Conservation (phyloP, 2,329 filamentous ascomycete species). For the Elsinoe perseae region DNA sequence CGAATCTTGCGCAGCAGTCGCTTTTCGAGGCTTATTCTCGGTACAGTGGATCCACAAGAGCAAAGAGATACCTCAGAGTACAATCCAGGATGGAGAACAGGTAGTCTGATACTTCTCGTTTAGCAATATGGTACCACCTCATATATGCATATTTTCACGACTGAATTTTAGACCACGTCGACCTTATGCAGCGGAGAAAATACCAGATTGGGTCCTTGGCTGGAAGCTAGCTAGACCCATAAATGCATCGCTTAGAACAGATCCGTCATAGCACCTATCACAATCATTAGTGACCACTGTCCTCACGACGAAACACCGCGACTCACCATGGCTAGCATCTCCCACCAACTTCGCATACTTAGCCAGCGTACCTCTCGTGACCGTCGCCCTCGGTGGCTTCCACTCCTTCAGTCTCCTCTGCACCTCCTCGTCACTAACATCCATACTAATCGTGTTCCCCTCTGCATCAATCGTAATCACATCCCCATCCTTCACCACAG, state of each 20-base stretch:
- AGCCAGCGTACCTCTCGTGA: slow-evolving; percentile 75
- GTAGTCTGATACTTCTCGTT: too few species aligned
- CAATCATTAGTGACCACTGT: background rate
- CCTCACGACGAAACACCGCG: too few species aligned
- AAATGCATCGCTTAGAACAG: slow-evolving; percentile 44
- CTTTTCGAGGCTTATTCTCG: too few species aligned
- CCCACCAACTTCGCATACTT: slow-evolving; percentile 86
- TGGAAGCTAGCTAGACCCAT: too few species aligned
- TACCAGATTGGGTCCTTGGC: too few species aligned
- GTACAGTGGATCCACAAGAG: background rate
- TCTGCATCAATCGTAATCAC: slow-evolving; percentile 75
- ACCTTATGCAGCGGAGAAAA: too few species aligned
- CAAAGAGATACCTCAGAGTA: background rate
- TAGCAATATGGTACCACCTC: too few species aligned
- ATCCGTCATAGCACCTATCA: slow-evolving; percentile 64
- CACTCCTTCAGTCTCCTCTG: slow-evolving; percentile 55
- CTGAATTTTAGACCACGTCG: too few species aligned
- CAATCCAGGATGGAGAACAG: too few species aligned
- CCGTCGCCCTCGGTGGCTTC: slow-evolving; percentile 62
- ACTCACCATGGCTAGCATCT: slow-evolving; percentile 72
- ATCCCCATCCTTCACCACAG: slow-evolving; percentile 72
- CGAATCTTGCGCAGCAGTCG: too few species aligned
- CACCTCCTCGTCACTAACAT: slow-evolving; percentile 65
- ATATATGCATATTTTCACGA: too few species aligned
- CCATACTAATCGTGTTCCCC: slow-evolving; percentile 63